Conservation (phyloP, 2,329 filamentous ascomycete species). For the Juglanconis oblonga region DNA sequence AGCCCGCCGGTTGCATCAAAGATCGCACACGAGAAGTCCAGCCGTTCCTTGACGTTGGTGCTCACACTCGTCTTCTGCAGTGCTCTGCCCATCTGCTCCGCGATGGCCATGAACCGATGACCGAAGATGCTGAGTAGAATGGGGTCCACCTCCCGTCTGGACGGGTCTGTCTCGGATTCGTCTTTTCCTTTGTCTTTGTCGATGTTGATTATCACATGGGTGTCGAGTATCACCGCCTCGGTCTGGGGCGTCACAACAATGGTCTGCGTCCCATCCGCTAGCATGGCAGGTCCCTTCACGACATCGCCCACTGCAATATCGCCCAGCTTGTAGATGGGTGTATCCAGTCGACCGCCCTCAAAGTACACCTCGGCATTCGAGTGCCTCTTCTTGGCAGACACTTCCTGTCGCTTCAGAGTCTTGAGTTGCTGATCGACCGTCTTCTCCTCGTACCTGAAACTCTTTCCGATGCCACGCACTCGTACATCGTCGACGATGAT, state of each 20-base stretch:
- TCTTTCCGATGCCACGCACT: constrained; percentile 84
- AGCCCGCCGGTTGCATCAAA: constrained; percentile 74
- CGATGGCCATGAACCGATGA: constrained; percentile 81
- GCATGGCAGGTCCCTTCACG: constrained; percentile 76
- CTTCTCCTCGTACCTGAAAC: constrained; percentile 74
- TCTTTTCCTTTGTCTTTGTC: constrained; percentile 48
- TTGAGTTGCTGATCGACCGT: constrained; percentile 83
- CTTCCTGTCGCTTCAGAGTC: constrained; percentile 59
- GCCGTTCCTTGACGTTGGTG: constrained; percentile 77
- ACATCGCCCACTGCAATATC: constrained; percentile 70
- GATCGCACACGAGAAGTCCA: constrained; percentile 80
- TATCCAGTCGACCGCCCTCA: constrained; percentile 73
- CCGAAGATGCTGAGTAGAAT: constrained; percentile 77
- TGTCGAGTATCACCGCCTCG: constrained; percentile 74
- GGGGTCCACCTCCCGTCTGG: constrained; percentile 60
- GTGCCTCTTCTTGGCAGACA: constrained; percentile 59
- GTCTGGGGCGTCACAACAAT: constrained; percentile 83
- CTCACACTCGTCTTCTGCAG: constrained; percentile 78
- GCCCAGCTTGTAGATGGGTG: constrained; percentile 79
- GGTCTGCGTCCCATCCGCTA: constrained; percentile 86
- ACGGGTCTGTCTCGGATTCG: constrained; percentile 22
- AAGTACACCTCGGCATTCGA: constrained; percentile 75
- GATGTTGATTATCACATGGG: constrained; percentile 86
- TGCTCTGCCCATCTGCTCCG: constrained; percentile 78
- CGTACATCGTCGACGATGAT: constrained; percentile 90